A percentile compares a stretch with the other conserved stretches of the same genome.
phyloP scores from a whole-genome alignment of 2,329 filamentous ascomycete genomes.

The Neoscytalidium dimidiatum region DNA sequence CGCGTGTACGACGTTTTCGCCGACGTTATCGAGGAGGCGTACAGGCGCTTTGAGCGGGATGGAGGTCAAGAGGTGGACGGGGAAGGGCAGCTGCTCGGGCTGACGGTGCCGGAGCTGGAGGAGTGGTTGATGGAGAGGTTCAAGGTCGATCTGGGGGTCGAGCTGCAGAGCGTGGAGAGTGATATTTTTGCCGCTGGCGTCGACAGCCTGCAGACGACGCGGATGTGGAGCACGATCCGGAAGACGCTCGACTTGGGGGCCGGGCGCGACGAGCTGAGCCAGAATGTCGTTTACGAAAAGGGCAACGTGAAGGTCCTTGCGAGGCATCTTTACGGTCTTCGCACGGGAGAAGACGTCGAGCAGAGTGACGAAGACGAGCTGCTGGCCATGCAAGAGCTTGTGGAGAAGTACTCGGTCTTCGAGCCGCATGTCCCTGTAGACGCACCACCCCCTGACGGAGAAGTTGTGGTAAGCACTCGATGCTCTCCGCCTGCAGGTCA shows the following conservation, averaged over 20 bases:
- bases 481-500: too few species aligned
- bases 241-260: conserved; percentile 49
- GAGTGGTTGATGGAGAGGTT: conserved; percentile 27
- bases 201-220: conserved; percentile 61
- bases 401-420: conserved; percentile 48
- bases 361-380: conserved; percentile 41
- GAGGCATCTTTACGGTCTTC: conserved; percentile 46
- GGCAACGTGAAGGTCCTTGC: conserved; percentile 52
- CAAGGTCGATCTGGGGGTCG: conserved; percentile 23
- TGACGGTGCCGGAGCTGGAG: conserved; percentile 35
- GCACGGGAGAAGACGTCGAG: conserved; percentile 37
- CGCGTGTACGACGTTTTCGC: conserved; percentile 53
- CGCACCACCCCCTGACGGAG: conserved; percentile 7
- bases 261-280: conserved; percentile 41
- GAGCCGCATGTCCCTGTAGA: conserved; percentile 25
- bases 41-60: conserved; percentile 31
- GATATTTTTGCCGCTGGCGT: conserved; percentile 63
- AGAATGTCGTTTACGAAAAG: conserved; percentile 63
- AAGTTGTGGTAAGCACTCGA: conserved; percentile 22
- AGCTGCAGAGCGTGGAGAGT: conserved; percentile 35
- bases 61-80: background rate
- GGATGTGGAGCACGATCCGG: conserved; percentile 48
- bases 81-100: conserved; percentile 19
- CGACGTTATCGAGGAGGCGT: conserved; percentile 48
- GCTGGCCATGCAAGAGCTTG: conserved; percentile 51